These are phyloP conservation scores for Veloporphyrellus conicus DNA, from an alignment of 1,284 basidiomycete genomes.

Conservation along the genomic window DNA sequence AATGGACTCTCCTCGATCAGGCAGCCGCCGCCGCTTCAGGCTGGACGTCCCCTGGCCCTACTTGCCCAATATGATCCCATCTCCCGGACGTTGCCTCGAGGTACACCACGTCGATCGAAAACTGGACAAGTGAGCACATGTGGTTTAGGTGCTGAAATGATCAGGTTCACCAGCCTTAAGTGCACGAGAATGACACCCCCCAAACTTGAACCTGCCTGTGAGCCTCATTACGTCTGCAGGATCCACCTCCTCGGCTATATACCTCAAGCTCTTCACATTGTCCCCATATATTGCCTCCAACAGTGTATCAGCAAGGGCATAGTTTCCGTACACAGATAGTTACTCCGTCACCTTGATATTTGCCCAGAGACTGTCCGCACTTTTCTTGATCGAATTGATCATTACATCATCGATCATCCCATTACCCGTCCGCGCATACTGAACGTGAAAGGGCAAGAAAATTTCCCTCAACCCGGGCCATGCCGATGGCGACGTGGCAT, in stretches of 20 bases:
- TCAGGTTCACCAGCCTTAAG: no score
- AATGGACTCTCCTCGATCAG: no score
- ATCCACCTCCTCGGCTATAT: slow-evolving; percentile 44
- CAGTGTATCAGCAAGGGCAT: slow-evolving; percentile 48
- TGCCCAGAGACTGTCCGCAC: slow-evolving; percentile 38
- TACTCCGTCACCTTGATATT: slow-evolving; percentile 40
- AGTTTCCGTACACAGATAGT: slow-evolving; percentile 47
- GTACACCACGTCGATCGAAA: no score
- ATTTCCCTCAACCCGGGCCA: slow-evolving; percentile 46
- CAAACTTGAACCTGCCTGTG: slow-evolving; percentile 44
- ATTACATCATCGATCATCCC: slow-evolving; percentile 39
- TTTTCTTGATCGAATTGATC: slow-evolving; percentile 38
- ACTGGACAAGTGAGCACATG: no score
- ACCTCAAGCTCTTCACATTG: slow-evolving; percentile 40
- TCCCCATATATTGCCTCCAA: slow-evolving; percentile 47
- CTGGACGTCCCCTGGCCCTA: no score
- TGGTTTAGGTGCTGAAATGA: no score
- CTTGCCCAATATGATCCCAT: no score
- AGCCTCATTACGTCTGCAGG: slow-evolving; percentile 54
- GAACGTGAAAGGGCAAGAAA: slow-evolving; percentile 47
- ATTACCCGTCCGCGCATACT: slow-evolving; percentile 42
- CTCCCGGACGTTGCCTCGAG: no score
- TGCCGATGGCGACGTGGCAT: slow-evolving; percentile 43
- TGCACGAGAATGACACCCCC: no score
- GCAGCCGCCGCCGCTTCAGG: no score